Percentiles rank a stretch among this genome's conserved stretches.
phyloP scores from a whole-genome alignment of 1,139 yeast species.

The Kodamaea alishanica region DNA sequence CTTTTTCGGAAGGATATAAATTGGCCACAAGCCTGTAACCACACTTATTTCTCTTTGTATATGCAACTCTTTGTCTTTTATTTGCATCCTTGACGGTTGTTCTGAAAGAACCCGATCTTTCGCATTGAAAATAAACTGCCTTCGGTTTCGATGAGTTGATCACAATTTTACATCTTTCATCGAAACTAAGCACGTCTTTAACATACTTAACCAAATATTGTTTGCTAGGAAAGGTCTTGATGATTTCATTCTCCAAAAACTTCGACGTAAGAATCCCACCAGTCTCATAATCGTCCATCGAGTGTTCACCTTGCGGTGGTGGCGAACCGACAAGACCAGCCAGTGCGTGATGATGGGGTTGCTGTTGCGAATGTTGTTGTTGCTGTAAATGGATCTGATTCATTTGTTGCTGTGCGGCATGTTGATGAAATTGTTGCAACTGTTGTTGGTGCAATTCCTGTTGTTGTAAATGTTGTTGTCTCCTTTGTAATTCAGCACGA shows the following conservation, averaged over 20 bases:
- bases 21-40: constrained; percentile 49
- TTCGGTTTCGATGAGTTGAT: constrained; percentile 49
- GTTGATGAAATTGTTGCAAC: constrained; percentile 14
- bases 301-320: constrained; percentile 8
- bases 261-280: constrained; percentile 22
- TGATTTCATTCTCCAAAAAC: constrained; percentile 43
- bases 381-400: constrained; percentile 9
- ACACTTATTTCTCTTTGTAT: constrained; percentile 49
- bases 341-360: constrained; percentile 8
- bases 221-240: constrained; percentile 43
- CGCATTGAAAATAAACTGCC: constrained; percentile 51
- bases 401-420: constrained; percentile 8
- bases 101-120: constrained; percentile 45
- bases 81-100: constrained; percentile 48
- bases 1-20: constrained; percentile 44
- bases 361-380: constrained; percentile 18
- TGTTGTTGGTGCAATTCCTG: constrained; percentile 27
- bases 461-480: constrained; percentile 23
- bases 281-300: constrained; percentile 14
- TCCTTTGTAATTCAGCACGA: constrained; percentile 23
- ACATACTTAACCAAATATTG: constrained; percentile 43
- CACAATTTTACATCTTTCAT: constrained; percentile 48
- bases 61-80: constrained; percentile 50
- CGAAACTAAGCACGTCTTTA: constrained; percentile 39
- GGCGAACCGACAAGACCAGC: constrained; percentile 8